Conservation (phyloP, 2,329 filamentous ascomycete genomes). For the Pyricularia grisea region DNA sequence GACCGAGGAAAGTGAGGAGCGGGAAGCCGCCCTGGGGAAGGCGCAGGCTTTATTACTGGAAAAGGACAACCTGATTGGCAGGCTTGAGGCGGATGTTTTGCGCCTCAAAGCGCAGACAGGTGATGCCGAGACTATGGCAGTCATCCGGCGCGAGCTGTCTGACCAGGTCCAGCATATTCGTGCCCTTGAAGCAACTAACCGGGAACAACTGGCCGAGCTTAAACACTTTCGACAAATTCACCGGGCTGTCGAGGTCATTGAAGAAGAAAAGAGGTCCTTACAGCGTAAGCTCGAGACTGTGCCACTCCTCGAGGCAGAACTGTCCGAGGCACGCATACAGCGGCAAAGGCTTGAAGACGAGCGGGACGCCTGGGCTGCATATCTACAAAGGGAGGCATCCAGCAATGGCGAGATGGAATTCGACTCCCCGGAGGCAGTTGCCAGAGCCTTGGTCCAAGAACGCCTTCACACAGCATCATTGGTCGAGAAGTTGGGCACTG, state of each 20-base stretch:
- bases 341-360: slow-evolving; percentile 85
- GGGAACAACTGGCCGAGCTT: slow-evolving; percentile 71
- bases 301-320: slow-evolving; percentile 63
- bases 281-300: slow-evolving; percentile 70
- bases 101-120: slow-evolving; percentile 78
- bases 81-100: slow-evolving; percentile 75
- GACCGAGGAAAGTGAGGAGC: slow-evolving; percentile 45
- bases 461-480: slow-evolving; percentile 70
- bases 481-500: slow-evolving; percentile 67
- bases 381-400: slow-evolving; percentile 60
- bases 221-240: slow-evolving; percentile 72
- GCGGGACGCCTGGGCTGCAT: slow-evolving; percentile 74
- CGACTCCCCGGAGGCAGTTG: slow-evolving; percentile 79
- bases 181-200: slow-evolving; percentile 68
- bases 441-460: slow-evolving; percentile 74
- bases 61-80: slow-evolving; percentile 61
- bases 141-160: slow-evolving; percentile 80
- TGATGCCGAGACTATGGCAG: slow-evolving; percentile 73
- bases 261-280: slow-evolving; percentile 85
- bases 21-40: slow-evolving; percentile 46
- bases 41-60: slow-evolving; percentile 59
- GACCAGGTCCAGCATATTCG: slow-evolving; percentile 92
- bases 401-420: slow-evolving; percentile 60
- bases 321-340: slow-evolving; percentile 72
- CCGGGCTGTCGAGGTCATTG: slow-evolving; percentile 84